Base-by-base conservation (phyloP, 164 flowering plant genomes). In the Sextonia rubra region DNA sequence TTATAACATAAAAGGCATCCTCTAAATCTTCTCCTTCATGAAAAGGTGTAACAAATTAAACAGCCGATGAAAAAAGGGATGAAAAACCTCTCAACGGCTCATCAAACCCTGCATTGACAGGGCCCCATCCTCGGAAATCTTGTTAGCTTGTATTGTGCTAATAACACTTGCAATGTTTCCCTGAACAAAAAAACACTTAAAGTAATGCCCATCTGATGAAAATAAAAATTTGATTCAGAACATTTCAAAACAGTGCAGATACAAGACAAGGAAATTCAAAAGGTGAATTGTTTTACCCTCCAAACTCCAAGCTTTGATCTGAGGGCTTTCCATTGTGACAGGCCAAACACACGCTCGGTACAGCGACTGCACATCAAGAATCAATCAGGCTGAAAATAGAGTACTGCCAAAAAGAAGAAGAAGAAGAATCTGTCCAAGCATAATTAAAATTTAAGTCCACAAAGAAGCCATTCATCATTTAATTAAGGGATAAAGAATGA, bases 81-180 rank as follows among this genome's bases (percentile, higher is more conserved):
- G 8, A 32, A 65, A 70, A 7, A n/a, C 24, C 22, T 47, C 76
- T 85, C 76, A 89, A 66, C 90, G 90, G 29, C 84, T 80, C 66
- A 67, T 67, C 81, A 88, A 64, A 30, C 92, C 88, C 70, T 90
- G 96, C 76, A 73, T 27, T 75, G 84, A 85, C 70, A 87, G 92
- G 1, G 93, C 71, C 11, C 83, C 84, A 49, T 86, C 96, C 69
- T 91, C 98, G 2, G 82, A 66, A 20, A 80, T 66, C 86, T 84
- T 94, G 88, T 86, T 94, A 0, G 93, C 89, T 74, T 85, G 89
- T 71, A 92, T 87, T 48, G 97, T 91, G 80, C 75, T 87, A 66
- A 91, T 87, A 6, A 91, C 88, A 79, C 76, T 85, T 64, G 92
- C 74, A 74, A 91, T 66, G 70, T 92, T 94, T 12, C 79, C 93